Conservation (phyloP, 768 basidiomycete species). For the Phallus indusiatus region DNA sequence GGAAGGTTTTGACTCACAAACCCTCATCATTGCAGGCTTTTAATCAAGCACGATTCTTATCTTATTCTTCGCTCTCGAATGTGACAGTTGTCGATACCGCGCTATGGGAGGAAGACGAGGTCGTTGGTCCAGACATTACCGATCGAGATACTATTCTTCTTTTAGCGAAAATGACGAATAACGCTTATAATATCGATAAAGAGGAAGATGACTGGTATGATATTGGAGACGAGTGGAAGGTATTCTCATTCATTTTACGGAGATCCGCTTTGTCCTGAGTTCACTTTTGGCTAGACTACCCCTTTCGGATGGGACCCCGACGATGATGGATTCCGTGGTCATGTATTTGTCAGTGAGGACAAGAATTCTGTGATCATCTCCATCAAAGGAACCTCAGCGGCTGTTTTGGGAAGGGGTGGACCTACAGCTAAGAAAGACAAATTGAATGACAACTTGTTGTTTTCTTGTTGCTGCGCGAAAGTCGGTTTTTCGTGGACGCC, state of each 20-base stretch:
- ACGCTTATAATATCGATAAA: slow-evolving; percentile 58
- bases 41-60: slow-evolving; percentile 26
- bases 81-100: slow-evolving; percentile 30
- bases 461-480: slow-evolving; percentile 92
- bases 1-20: slow-evolving; percentile 30
- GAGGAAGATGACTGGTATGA: slow-evolving; percentile 60
- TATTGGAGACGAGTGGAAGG: slow-evolving; percentile 51
- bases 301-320: slow-evolving; percentile 89
- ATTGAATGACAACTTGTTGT: slow-evolving; percentile 89
- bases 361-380: slow-evolving; percentile 82
- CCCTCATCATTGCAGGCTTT: slow-evolving; percentile 35
- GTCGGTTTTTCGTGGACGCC: slow-evolving; percentile 93
- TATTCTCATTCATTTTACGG: slow-evolving; percentile 20
- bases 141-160: slow-evolving; percentile 63
- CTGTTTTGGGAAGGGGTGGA: slow-evolving; percentile 62
- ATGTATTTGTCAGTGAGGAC: slow-evolving; percentile 67
- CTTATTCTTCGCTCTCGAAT: slow-evolving; percentile 18
- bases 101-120: slow-evolving; percentile 57
- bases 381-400: slow-evolving; percentile 88
- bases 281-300: slow-evolving; percentile 31
- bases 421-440: slow-evolving; percentile 86
- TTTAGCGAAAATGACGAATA: slow-evolving; percentile 84
- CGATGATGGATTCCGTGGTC: slow-evolving; percentile 86
- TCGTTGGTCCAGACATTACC: slow-evolving; percentile 60
- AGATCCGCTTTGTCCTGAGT: not conserved